phyloP scores from a whole-genome alignment of 306 rosid species.

The Cucumis cinereus region DNA sequence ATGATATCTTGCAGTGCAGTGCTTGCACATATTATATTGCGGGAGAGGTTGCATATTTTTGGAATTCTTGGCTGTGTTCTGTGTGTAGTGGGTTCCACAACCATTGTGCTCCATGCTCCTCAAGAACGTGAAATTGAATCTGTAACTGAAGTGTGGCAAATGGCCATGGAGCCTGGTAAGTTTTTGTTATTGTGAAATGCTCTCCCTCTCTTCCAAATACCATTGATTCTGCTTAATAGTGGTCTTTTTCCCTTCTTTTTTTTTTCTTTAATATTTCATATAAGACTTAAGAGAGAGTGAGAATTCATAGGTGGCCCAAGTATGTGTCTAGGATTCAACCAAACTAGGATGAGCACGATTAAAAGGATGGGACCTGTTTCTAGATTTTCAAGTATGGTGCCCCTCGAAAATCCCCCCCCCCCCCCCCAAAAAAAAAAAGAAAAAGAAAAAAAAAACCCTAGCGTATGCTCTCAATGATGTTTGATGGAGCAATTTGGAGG shows the following conservation, averaged over 20 bases:
- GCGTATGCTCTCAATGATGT: neutral
- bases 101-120: slow-evolving; percentile 97
- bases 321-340: neutral
- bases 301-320: neutral
- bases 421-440: neutral
- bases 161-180: slow-evolving; percentile 99
- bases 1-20: slow-evolving; percentile 73
- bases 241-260: neutral
- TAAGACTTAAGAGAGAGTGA: neutral
- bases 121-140: slow-evolving; percentile 87
- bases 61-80: slow-evolving; percentile 91
- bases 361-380: neutral
- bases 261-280: neutral
- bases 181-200: neutral
- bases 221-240: neutral
- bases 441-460: neutral
- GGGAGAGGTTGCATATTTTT: slow-evolving; percentile 82
- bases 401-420: neutral
- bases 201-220: neutral
- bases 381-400: neutral
- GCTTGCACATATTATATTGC: slow-evolving; percentile 86
- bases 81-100: slow-evolving; percentile 97
- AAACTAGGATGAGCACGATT: neutral
- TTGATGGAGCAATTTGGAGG: neutral
- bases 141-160: slow-evolving; percentile 89